Percentiles rank a stretch among this genome's conserved stretches.
Conservation (phyloP, 1,284 basidiomycete species). For the Moesziomyces sp. region DNA sequence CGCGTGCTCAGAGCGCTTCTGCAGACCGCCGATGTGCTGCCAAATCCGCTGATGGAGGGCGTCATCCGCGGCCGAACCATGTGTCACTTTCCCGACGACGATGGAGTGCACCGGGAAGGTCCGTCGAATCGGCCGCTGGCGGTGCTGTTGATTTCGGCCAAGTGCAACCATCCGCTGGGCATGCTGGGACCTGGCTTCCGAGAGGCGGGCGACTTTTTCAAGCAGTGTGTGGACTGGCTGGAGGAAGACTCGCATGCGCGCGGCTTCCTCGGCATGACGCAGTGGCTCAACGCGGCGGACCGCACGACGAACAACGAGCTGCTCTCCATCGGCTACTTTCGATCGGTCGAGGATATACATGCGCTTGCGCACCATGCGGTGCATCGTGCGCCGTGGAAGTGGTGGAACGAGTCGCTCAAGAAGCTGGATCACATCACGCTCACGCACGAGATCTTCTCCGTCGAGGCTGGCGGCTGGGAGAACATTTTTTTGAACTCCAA, state of each 20-base stretch:
- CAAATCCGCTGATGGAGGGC: conserved; percentile 20
- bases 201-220: conserved; percentile 22
- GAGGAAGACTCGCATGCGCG: conserved; percentile 22
- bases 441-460: conserved; percentile 27
- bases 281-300: conserved; percentile 28
- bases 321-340: conserved; percentile 29
- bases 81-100: conserved; percentile 19
- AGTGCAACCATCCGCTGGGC: conserved; percentile 25
- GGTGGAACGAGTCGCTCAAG: conserved; percentile 22
- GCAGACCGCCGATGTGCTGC: conserved; percentile 7
- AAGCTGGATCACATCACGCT: conserved; percentile 19
- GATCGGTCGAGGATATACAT: conserved; percentile 30
- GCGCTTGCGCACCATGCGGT: conserved; percentile 23
- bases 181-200: conserved; percentile 26
- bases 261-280: conserved; percentile 39
- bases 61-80: conserved; percentile 17
- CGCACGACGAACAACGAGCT: conserved; percentile 22
- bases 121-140: conserved; percentile 18
- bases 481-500: conserved; percentile 23
- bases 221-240: conserved; percentile 18
- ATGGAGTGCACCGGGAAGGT: conserved; percentile 9
- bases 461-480: conserved; percentile 26
- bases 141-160: conserved; percentile 23
- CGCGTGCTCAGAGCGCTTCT: conserved; percentile 8
- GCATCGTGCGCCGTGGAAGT: conserved; percentile 22